phyloP scores from a whole-genome alignment of 805 yeast genomes.

The Wickerhamomyces sydowiorum region DNA sequence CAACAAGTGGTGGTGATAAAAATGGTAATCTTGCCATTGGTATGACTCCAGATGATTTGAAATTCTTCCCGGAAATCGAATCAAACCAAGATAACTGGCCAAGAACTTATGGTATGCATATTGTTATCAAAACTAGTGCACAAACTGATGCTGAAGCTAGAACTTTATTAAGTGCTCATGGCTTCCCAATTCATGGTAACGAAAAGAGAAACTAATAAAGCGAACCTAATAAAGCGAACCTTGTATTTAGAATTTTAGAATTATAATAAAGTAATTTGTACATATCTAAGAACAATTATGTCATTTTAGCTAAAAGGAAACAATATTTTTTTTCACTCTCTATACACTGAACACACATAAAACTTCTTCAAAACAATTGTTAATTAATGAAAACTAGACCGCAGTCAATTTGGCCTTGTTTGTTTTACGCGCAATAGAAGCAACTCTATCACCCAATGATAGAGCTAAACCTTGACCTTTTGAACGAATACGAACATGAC shows the following conservation, averaged over 20 bases:
- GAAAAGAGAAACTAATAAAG: conserved; percentile 28
- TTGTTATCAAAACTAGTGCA: conserved; percentile 82
- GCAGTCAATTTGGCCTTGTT: conserved; percentile 30
- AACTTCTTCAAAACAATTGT: neutral
- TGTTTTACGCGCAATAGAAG: conserved; percentile 64
- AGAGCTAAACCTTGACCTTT: conserved; percentile 97
- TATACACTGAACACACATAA: neutral
- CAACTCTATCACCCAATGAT: conserved; percentile 90
- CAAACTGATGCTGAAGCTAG: conserved; percentile 89
- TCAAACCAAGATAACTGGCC: conserved; percentile 88
- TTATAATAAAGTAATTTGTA: neutral
- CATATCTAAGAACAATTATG: neutral
- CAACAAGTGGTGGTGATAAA: conserved; percentile 72
- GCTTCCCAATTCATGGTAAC: conserved; percentile 66
- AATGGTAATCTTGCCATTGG: conserved; percentile 87
- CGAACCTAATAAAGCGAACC: neutral
- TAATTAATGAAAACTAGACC: conserved; percentile 17
- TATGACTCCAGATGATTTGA: conserved; percentile 67
- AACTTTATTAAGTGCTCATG: conserved; percentile 72
- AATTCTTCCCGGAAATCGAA: conserved; percentile 90
- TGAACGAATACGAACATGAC: conserved; percentile 93
- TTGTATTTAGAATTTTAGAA: conserved; percentile 1
- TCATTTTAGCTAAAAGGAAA: neutral
- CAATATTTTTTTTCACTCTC: neutral
- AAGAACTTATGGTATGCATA: conserved; percentile 75